These are phyloP conservation scores for Metschnikowia dekortorum DNA, from an alignment of 805 yeast species.

Conservation along the genomic window DNA sequence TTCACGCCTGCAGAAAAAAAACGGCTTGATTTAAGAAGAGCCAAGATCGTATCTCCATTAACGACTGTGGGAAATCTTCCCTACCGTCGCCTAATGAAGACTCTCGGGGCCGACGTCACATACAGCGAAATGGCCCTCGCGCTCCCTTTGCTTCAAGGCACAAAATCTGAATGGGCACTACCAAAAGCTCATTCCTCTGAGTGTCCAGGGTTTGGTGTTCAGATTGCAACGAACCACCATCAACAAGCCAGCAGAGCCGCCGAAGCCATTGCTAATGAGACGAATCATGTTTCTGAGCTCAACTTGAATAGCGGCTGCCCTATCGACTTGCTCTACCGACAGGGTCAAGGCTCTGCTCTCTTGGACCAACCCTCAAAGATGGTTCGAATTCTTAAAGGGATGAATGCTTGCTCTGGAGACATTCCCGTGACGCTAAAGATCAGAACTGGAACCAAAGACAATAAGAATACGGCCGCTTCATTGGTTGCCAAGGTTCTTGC, in stretches of 20 bases:
- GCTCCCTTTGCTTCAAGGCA: constrained; percentile 82
- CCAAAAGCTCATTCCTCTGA: constrained; percentile 84
- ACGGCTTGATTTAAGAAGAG: constrained; percentile 57
- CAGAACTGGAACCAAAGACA: constrained; percentile 86
- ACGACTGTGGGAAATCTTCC: constrained; percentile 98
- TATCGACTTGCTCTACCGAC: constrained; percentile 85
- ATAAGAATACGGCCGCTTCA: constrained; percentile 79
- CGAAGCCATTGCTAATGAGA: constrained; percentile 62
- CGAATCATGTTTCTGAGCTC: constrained; percentile 67
- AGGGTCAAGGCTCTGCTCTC: constrained; percentile 94
- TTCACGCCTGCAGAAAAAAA: constrained; percentile 81
- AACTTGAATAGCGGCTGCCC: constrained; percentile 98
- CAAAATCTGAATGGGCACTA: constrained; percentile 95
- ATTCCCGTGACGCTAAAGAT: constrained; percentile 89
- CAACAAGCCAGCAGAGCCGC: constrained; percentile 94
- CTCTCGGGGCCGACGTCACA: constrained; percentile 87
- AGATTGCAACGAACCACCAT: constrained; percentile 84
- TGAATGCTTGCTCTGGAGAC: constrained; percentile 87
- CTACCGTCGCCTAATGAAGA: constrained; percentile 85
- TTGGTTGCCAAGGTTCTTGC: constrained; percentile 66
- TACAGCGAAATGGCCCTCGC: constrained; percentile 94
- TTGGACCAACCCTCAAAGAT: constrained; percentile 84
- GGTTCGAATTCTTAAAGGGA: constrained; percentile 73
- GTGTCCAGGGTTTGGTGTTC: constrained; percentile 87
- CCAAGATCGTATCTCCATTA: constrained; percentile 89